Evolutionary conservation across 2,329 filamentous ascomycete species (phyloP).

Genomic region (Aspergillus pseudoviridinutans): DNA sequence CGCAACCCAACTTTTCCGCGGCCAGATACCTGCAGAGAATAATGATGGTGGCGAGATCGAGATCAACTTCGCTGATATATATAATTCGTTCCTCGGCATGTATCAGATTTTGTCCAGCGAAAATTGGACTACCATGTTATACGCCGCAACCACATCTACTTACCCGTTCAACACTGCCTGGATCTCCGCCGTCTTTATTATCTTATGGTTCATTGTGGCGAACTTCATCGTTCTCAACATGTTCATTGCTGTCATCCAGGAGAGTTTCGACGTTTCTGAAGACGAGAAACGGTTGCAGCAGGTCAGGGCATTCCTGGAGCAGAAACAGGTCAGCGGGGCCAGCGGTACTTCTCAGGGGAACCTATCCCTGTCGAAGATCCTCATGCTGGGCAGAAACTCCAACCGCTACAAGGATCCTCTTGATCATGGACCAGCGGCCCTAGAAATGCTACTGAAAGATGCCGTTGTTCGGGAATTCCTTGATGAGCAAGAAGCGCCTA

Average conservation of each 20-base stretch:
- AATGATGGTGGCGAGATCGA: conserved; percentile 58
- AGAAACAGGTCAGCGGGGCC: conserved; percentile 76
- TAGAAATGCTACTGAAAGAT: conserved; percentile 96
- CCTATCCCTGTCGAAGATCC: conserved; percentile 57
- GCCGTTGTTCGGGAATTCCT: conserved; percentile 93
- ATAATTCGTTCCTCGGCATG: conserved; percentile 95
- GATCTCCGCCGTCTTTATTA: conserved; percentile 87
- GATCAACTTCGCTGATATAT: conserved; percentile 84
- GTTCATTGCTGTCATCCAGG: conserved; percentile 99
- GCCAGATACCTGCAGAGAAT: conserved; percentile 68
- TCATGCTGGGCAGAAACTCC: conserved; percentile 59
- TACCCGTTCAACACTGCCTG: conserved; percentile 68
- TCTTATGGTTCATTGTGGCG: conserved; percentile 91
- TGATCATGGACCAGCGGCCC: conserved; percentile 84
- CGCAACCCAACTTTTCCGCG: conserved; percentile 86
- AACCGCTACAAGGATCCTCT: conserved; percentile 70
- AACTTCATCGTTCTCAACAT: conserved; percentile 98
- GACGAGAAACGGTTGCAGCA: conserved; percentile 97
- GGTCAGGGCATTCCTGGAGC: conserved; percentile 88
- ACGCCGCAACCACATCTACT: conserved; percentile 70
- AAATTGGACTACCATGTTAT: conserved; percentile 88
- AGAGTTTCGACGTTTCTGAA: conserved; percentile 98
- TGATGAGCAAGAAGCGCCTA: conserved; percentile 59
- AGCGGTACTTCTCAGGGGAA: conserved; percentile 66
- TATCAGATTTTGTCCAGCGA: conserved; percentile 95